Evolutionary conservation across 2,329 filamentous ascomycete species (phyloP).

Genomic region (Pseudonectria foliicola): DNA sequence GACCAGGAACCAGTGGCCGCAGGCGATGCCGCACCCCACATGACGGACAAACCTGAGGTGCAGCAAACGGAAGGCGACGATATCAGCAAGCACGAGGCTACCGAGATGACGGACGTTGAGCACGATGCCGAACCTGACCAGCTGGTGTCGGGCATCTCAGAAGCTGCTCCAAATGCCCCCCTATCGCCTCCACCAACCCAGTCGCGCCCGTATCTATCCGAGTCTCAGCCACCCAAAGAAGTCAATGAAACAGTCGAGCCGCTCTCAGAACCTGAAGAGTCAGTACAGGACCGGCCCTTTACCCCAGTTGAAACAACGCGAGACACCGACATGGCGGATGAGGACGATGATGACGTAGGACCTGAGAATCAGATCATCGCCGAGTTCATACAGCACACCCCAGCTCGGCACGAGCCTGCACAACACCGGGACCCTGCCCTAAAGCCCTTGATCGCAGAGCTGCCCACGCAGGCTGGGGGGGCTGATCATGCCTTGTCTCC

Average conservation of each 20-base stretch:
- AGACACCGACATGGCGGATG: background rate
- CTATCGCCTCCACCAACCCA: background rate
- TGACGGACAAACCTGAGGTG: no score
- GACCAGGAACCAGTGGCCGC: no score
- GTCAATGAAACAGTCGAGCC: background rate
- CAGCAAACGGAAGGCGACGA: no score
- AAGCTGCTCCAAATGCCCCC: no score
- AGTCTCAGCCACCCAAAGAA: background rate
- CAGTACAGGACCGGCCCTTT: background rate
- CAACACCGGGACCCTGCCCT: constrained; percentile 5
- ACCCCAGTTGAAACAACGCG: background rate
- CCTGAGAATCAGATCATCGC: constrained; percentile 24
- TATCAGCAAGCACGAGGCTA: no score
- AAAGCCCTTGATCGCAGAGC: constrained; percentile 7
- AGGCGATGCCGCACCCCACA: no score
- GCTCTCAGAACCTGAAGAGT: constrained; percentile 1
- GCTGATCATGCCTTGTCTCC: constrained; percentile 6
- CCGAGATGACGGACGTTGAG: no score
- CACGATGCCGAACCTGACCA: no score
- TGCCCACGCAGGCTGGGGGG: constrained; percentile 6
- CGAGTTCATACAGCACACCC: constrained; percentile 22
- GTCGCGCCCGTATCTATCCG: no score
- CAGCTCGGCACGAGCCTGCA: constrained; percentile 6
- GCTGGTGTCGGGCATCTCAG: no score
- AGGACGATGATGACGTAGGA: constrained; percentile 16